These are phyloP conservation scores for Hydnomerulius pinastri DNA, from an alignment of 768 basidiomycete species.

Conservation along the genomic window DNA sequence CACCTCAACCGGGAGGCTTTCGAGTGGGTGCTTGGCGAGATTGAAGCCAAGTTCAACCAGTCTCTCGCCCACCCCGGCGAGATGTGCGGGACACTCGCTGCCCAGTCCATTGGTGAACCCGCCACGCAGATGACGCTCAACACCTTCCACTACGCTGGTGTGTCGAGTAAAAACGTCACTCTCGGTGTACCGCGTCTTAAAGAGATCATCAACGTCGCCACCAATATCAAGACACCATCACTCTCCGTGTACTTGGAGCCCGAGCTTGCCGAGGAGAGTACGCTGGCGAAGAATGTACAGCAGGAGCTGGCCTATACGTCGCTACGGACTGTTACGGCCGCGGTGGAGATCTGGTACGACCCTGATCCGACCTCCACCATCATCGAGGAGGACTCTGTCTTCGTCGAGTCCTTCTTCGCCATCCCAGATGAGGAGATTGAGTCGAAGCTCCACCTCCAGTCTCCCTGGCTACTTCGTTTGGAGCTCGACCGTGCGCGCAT, in stretches of 20 bases:
- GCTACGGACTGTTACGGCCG: constrained; percentile 88
- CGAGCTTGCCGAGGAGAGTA: constrained; percentile 59
- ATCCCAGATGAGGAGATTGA: constrained; percentile 98
- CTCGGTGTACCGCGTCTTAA: constrained; percentile 99
- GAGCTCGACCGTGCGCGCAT: constrained; percentile 97
- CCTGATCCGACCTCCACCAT: constrained; percentile 89
- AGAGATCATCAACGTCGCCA: constrained; percentile 99
- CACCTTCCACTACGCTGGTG: constrained; percentile 99
- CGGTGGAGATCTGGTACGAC: constrained; percentile 98
- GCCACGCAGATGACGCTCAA: constrained; percentile 99
- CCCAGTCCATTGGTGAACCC: constrained; percentile 99
- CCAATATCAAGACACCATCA: constrained; percentile 97
- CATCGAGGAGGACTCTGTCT: constrained; percentile 93
- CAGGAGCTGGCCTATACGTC: constrained; percentile 95
- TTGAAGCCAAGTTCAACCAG: constrained; percentile 95
- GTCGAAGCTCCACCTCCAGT: constrained; percentile 85
- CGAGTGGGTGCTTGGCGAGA: constrained; percentile 95
- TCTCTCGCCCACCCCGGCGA: constrained; percentile 92
- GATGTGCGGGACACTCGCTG: constrained; percentile 98
- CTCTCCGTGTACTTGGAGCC: constrained; percentile 88
- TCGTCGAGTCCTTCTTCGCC: constrained; percentile 99
- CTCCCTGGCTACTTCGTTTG: constrained; percentile 95
- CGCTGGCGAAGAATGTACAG: constrained; percentile 83
- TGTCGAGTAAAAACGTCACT: constrained; percentile 99
- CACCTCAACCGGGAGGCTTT: constrained; percentile 93